Conservation (phyloP, 1,139 yeast genomes). For the Eremothecium gossypii region DNA sequence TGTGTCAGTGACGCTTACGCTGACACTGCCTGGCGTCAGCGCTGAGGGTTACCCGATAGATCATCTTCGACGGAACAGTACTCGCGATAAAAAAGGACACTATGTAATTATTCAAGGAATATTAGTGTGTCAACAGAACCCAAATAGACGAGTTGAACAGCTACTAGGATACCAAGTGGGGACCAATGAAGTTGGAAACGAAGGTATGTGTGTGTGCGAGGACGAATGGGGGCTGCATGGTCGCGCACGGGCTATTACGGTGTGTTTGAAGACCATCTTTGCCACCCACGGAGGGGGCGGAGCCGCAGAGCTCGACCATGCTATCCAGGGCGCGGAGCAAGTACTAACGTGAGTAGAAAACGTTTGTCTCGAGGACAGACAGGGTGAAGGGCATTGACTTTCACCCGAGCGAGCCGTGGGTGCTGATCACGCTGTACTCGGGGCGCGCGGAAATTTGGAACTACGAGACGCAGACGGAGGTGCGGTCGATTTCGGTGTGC, state of each 20-base stretch:
- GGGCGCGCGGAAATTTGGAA: slow-evolving; percentile 87
- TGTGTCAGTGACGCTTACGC: slow-evolving; percentile 7
- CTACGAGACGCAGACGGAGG: slow-evolving; percentile 63
- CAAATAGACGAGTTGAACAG: no score
- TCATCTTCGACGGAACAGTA: not conserved
- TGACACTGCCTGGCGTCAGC: not conserved
- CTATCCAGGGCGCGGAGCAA: not conserved
- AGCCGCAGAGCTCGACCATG: no score
- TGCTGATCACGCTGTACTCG: slow-evolving; percentile 73
- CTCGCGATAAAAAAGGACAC: not conserved
- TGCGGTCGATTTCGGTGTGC: slow-evolving; percentile 75
- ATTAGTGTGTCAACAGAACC: not conserved
- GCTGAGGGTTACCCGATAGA: not conserved
- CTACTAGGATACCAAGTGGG: not conserved
- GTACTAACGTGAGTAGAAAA: slow-evolving; percentile 15
- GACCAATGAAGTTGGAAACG: slow-evolving; percentile 25
- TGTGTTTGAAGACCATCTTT: not conserved
- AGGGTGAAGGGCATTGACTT: slow-evolving; percentile 96
- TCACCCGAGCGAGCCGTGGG: slow-evolving; percentile 98
- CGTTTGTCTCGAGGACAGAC: slow-evolving; percentile 52
- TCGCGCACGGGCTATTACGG: not conserved
- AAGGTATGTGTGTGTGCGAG: slow-evolving; percentile 16
- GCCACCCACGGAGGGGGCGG: no score
- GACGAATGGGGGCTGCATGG: not conserved
- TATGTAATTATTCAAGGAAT: not conserved